phyloP scores from a whole-genome alignment of 352 stramenopile species.

The Pythium biforme region DNA sequence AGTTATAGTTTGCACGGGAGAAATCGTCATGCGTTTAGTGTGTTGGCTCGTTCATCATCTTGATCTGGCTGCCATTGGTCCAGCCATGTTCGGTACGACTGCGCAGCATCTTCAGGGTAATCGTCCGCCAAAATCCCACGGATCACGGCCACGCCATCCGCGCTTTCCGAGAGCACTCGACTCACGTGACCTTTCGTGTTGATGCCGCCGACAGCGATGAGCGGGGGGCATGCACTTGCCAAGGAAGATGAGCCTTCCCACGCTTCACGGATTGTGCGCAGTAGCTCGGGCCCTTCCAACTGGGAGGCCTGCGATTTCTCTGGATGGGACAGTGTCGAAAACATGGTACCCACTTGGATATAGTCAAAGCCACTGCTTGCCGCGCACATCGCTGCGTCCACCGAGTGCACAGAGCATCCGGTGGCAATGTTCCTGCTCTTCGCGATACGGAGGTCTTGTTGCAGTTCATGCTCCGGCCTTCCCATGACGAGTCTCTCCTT shows the following conservation, averaged over 20 bases:
- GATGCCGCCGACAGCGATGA: conserved; percentile 51
- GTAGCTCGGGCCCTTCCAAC: conserved; percentile 40
- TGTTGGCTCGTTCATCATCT: neutral
- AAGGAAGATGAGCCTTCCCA: neutral
- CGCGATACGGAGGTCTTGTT: neutral
- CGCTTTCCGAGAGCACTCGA: conserved; percentile 33
- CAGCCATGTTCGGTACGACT: conserved; percentile 22
- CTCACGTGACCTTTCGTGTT: conserved; percentile 25
- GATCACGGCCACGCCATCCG: conserved; percentile 44
- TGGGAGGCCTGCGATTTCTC: conserved; percentile 46
- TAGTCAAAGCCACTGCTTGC: conserved; percentile 34
- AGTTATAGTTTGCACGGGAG: conserved; percentile 32
- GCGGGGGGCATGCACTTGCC: conserved; percentile 1
- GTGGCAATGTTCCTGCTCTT: conserved; percentile 13
- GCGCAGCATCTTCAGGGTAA: conserved; percentile 23
- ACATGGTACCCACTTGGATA: conserved; percentile 62
- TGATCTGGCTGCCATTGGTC: conserved; percentile 10
- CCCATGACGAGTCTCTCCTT: conserved; percentile 19
- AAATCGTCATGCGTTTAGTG: too few relatives aligned
- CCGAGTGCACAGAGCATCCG: conserved; percentile 46
- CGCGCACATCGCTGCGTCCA: conserved; percentile 27
- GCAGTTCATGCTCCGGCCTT: neutral
- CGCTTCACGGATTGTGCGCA: conserved; percentile 24
- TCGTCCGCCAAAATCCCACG: conserved; percentile 33
- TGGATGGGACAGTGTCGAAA: conserved; percentile 44